phyloP scores from a whole-genome alignment of 2,329 filamentous ascomycete species.

The Neurospora sp. region DNA sequence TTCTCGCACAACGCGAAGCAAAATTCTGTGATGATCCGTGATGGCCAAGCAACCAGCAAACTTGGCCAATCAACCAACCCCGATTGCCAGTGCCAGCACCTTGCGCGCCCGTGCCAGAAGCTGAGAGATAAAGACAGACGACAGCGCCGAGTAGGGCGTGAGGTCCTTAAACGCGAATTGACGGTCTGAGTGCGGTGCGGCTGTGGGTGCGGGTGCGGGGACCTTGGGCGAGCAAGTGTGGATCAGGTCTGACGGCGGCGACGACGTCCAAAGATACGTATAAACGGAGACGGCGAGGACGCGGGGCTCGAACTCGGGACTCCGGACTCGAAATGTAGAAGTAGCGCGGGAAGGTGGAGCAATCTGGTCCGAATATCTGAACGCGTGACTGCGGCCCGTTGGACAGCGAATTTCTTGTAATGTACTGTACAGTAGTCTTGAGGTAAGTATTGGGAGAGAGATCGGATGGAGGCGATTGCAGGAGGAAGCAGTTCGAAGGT shows the following conservation, averaged over 20 bases:
- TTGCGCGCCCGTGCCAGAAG: background rate
- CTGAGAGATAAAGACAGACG: background rate
- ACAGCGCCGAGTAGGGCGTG: background rate
- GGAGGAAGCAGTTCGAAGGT: background rate
- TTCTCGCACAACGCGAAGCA: background rate
- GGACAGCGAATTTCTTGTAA: background rate
- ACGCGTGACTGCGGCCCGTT: background rate
- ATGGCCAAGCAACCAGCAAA: background rate
- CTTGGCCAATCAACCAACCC: background rate
- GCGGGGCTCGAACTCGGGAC: background rate
- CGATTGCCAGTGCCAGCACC: background rate
- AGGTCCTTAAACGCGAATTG: background rate
- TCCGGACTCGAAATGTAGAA: background rate
- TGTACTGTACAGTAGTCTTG: background rate
- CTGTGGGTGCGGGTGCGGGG: background rate
- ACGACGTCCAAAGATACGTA: background rate
- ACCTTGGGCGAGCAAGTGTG: background rate
- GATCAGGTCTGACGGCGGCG: background rate
- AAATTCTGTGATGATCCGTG: background rate
- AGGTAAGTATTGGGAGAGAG: background rate
- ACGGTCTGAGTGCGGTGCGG: background rate
- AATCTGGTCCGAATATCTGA: background rate
- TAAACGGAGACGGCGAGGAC: background rate
- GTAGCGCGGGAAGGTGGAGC: background rate
- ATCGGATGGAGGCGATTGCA: background rate